These are phyloP conservation scores for Porogramme epimiltina DNA, from an alignment of 1,284 basidiomycete genomes.

Conservation along the genomic window DNA sequence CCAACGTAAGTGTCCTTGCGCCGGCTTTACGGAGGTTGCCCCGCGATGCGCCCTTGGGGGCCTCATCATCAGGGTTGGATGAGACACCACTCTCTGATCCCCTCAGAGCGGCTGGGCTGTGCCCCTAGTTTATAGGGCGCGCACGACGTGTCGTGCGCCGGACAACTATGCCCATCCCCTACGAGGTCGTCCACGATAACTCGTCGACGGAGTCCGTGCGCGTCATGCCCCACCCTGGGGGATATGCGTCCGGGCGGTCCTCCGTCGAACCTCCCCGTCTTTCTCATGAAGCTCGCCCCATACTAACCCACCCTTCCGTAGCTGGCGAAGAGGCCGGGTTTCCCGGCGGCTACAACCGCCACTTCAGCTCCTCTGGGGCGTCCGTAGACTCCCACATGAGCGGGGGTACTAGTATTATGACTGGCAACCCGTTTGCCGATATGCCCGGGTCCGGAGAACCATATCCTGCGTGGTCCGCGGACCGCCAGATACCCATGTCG, in stretches of 20 bases:
- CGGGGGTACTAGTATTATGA: conserved; percentile 48
- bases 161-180: conserved; percentile 15
- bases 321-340: conserved; percentile 29
- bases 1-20: conserved; percentile 28
- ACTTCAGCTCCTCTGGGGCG: conserved; percentile 25
- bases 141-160: background rate
- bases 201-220: conserved; percentile 22
- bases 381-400: conserved; percentile 42
- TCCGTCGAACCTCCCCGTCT: conserved; percentile 4
- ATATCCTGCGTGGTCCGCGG: conserved; percentile 94
- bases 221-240: conserved; percentile 8
- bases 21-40: background rate
- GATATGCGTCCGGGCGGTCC: conserved; percentile 1
- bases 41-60: background rate
- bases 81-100: conserved; percentile 1
- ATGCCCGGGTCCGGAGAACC: conserved; percentile 61
- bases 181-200: conserved; percentile 16
- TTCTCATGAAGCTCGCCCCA: conserved; percentile 3
- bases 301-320: conserved; percentile 16
- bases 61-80: conserved; percentile 14
- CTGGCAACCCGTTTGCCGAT: conserved; percentile 57
- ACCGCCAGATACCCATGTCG: conserved; percentile 94
- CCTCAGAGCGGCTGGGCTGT: conserved; percentile 9
- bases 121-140: conserved; percentile 8
- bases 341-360: conserved; percentile 27